These are phyloP conservation scores for Cyberlindnera lachancei DNA, from an alignment of 805 yeast genomes.

Conservation along the genomic window DNA sequence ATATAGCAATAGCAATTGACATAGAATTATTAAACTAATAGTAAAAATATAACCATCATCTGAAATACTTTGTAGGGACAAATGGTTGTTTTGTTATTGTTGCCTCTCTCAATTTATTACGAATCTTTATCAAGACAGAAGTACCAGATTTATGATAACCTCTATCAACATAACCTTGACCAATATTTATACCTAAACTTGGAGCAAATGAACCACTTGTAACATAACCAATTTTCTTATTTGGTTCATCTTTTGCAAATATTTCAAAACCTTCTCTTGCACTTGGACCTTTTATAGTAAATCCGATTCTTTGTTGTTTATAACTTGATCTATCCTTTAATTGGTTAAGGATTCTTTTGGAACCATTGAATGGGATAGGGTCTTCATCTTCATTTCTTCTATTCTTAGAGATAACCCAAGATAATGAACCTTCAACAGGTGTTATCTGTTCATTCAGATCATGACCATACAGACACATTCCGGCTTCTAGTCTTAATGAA, in stretches of 20 bases:
- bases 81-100: conserved; percentile 79
- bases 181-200: conserved; percentile 69
- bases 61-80: conserved; percentile 66
- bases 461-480: conserved; percentile 95
- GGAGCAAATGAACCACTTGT: conserved; percentile 64
- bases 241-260: conserved; percentile 43
- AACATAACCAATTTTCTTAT: conserved; percentile 43
- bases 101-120: conserved; percentile 79
- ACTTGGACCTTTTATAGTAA: conserved; percentile 73
- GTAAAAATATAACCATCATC: too few relatives aligned
- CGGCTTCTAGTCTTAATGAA: conserved; percentile 91
- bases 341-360: conserved; percentile 60
- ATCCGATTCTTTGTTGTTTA: conserved; percentile 64
- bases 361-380: conserved; percentile 64
- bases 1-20: too few relatives aligned
- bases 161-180: conserved; percentile 81
- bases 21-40: too few relatives aligned
- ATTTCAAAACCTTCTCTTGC: conserved; percentile 78
- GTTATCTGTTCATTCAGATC: conserved; percentile 74
- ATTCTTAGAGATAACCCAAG: conserved; percentile 83
- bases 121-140: conserved; percentile 61
- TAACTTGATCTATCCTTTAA: conserved; percentile 55
- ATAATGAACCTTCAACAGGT: conserved; percentile 82
- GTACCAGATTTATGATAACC: conserved; percentile 69
- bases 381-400: conserved; percentile 40